A percentile compares a stretch with the other conserved stretches of the same genome.
Conservation (phyloP, 2,329 filamentous ascomycete genomes). For the Thielaviopsis euricoi region DNA sequence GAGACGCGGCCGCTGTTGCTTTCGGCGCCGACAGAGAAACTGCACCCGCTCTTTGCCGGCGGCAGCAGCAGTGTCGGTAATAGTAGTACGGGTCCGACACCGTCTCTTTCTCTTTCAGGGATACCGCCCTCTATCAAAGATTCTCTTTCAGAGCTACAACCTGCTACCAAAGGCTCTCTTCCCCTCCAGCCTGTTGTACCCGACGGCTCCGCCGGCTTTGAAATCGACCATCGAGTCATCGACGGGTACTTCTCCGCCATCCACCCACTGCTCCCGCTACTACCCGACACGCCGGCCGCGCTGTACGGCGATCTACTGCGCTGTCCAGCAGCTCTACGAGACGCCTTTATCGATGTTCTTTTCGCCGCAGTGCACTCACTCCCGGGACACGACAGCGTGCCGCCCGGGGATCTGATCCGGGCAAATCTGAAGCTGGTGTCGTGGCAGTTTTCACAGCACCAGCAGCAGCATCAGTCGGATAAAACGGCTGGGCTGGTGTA, state of each 20-base stretch:
- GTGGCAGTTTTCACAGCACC: slow-evolving; percentile 28
- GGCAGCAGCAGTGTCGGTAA: too few relatives aligned
- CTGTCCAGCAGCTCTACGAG: slow-evolving; percentile 38
- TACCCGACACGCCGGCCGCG: slow-evolving; percentile 40
- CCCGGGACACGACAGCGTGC: neutral
- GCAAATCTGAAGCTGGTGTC: slow-evolving; percentile 25
- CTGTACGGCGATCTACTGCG: slow-evolving; percentile 38
- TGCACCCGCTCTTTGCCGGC: neutral
- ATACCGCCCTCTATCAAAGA: too few relatives aligned
- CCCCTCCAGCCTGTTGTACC: neutral
- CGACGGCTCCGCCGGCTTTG: neutral
- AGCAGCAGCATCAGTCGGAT: neutral
- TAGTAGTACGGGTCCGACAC: too few relatives aligned
- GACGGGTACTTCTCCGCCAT: slow-evolving; percentile 45
- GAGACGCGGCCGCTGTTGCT: neutral
- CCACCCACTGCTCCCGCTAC: slow-evolving; percentile 50
- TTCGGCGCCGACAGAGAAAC: neutral
- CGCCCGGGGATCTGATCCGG: neutral
- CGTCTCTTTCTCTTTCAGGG: too few relatives aligned
- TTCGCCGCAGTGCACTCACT: slow-evolving; percentile 31
- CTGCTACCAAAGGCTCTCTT: neutral
- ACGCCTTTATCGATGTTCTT: slow-evolving; percentile 49
- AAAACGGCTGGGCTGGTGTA: slow-evolving; percentile 25
- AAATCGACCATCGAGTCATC: neutral
- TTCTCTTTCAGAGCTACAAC: too few relatives aligned